Conservation (phyloP, 306 rosid genomes). For the Begonia masoniana region DNA sequence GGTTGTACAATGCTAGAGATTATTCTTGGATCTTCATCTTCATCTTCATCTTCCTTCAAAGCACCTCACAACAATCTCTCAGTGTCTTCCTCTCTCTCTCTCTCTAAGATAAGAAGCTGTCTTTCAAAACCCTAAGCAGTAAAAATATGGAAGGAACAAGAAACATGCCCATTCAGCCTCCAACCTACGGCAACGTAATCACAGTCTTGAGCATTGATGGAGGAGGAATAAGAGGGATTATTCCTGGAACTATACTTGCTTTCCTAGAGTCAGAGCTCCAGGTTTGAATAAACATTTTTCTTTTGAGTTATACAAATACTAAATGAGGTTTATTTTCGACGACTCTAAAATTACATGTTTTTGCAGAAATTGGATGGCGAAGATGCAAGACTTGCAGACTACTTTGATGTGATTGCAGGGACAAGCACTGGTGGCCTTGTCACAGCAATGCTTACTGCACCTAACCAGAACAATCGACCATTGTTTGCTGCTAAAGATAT, state of each 20-base stretch:
- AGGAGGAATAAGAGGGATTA: slow-evolving; percentile 6
- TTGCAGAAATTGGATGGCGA: slow-evolving; percentile 6
- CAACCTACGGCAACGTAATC: neutral
- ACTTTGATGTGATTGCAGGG: no score
- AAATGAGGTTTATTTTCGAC: neutral
- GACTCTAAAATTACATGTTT: neutral
- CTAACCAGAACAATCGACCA: neutral
- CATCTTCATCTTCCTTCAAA: no score
- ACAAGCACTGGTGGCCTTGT: no score
- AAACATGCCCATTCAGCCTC: neutral
- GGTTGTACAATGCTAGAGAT: no score
- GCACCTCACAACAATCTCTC: no score
- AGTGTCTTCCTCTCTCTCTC: no score
- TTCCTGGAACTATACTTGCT: slow-evolving; percentile 3
- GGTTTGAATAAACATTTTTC: neutral
- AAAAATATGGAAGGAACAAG: neutral
- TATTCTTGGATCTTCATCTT: no score
- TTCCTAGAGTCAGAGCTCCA: slow-evolving; percentile 1
- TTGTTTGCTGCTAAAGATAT: slow-evolving; percentile 4
- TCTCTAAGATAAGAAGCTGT: no score
- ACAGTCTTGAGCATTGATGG: slow-evolving; percentile 1
- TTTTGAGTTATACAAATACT: neutral
- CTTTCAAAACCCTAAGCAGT: no score
- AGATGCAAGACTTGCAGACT: neutral
- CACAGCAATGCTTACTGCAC: no score